phyloP scores from a whole-genome alignment of 345 rosid genomes.

The Dipteronia sinensis region DNA sequence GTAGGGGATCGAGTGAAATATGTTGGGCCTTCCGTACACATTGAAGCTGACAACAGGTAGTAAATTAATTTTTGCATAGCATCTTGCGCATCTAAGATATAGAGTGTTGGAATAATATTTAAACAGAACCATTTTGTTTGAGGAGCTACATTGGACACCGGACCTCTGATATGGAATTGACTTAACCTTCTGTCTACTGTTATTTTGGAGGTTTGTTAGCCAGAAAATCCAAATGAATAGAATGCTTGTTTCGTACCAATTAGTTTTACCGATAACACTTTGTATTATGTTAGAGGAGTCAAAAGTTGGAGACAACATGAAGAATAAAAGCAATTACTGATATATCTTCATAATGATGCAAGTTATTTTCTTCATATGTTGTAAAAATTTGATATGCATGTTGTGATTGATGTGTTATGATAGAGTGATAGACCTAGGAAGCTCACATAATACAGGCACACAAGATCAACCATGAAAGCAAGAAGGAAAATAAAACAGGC shows the following conservation, averaged over 20 bases:
- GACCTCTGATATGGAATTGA: neutral
- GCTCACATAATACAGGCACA: neutral
- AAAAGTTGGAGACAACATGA: constrained; percentile 3
- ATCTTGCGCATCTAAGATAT: constrained; percentile 3
- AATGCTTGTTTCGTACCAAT: neutral
- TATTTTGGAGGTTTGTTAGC: neutral
- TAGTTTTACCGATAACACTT: neutral
- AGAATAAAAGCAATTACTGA: neutral
- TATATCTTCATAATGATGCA: neutral
- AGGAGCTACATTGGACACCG: neutral
- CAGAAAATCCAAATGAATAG: constrained; percentile 1
- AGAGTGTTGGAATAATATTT: neutral
- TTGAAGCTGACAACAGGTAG: constrained; percentile 73
- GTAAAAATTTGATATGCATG: neutral
- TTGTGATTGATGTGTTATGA: neutral
- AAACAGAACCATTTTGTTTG: neutral
- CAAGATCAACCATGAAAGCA: neutral
- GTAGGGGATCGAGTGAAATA: constrained; percentile 95
- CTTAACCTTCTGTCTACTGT: neutral
- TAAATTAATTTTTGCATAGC: constrained; percentile 14
- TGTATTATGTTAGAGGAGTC: neutral
- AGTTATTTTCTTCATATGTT: neutral
- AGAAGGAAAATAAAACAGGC: neutral
- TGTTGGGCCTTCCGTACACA: constrained; percentile 54
- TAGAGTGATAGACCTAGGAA: neutral